A percentile compares a stretch with the other conserved stretches of the same genome.
Conservation (phyloP, 2,329 filamentous ascomycete species). For the Sphaerulina populicola region DNA sequence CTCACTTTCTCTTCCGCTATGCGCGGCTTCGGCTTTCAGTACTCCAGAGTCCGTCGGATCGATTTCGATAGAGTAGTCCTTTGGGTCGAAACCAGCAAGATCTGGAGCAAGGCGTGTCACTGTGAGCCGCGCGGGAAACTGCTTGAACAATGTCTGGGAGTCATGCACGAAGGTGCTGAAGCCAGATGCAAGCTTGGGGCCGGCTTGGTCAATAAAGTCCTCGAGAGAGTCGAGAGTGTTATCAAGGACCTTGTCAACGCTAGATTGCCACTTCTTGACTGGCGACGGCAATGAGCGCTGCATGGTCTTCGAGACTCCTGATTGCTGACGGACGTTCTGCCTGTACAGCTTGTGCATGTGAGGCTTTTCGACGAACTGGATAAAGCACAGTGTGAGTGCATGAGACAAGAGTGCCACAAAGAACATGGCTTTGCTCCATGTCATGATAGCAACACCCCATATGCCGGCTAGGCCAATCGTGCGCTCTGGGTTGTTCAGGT, state of each 20-base stretch:
- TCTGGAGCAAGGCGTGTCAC: constrained; percentile 73
- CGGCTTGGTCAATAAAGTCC: constrained; percentile 76
- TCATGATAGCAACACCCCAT: constrained; percentile 91
- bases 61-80: constrained; percentile 69
- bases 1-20: constrained; percentile 65
- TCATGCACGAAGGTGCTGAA: constrained; percentile 83
- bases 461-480: constrained; percentile 89
- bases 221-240: constrained; percentile 84
- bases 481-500: constrained; percentile 93
- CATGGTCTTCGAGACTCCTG: constrained; percentile 84
- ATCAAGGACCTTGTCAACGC: constrained; percentile 77
- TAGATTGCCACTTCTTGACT: constrained; percentile 74
- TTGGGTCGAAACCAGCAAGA: constrained; percentile 67
- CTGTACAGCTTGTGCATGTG: constrained; percentile 99
- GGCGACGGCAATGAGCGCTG: constrained; percentile 76
- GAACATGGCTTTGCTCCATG: constrained; percentile 79
- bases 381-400: constrained; percentile 73
- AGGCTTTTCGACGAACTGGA: constrained; percentile 87
- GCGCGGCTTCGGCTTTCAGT: constrained; percentile 39
- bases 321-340: constrained; percentile 69
- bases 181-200: constrained; percentile 76
- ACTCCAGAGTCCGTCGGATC: constrained; percentile 50
- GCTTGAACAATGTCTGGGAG: constrained; percentile 78
- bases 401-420: constrained; percentile 79
- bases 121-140: constrained; percentile 76